phyloP scores from a whole-genome alignment of 306 rosid genomes.

The Prunus kanzakura region DNA sequence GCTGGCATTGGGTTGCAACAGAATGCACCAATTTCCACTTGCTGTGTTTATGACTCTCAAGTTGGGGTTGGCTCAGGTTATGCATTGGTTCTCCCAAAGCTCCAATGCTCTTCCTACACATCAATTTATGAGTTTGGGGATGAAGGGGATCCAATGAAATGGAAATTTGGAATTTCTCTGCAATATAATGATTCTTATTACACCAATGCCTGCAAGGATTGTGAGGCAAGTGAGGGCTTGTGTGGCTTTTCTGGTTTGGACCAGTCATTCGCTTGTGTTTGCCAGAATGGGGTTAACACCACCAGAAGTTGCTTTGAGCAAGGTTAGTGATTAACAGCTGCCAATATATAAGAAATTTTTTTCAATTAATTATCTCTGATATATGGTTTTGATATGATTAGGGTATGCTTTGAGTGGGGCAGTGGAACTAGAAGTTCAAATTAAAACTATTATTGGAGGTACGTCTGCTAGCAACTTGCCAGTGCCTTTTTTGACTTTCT shows the following conservation, averaged over 20 bases:
- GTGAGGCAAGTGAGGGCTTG: conserved; percentile 45
- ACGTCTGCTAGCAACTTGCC: conserved; percentile 7
- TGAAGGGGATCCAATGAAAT: conserved; percentile 51
- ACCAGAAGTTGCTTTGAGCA: conserved; percentile 38
- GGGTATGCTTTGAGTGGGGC: conserved; percentile 48
- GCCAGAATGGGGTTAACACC: conserved; percentile 39
- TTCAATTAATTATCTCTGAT: neutral
- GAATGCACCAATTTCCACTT: conserved; percentile 42
- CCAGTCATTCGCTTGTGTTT: conserved; percentile 44
- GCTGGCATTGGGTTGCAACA: conserved; percentile 39
- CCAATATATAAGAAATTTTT: neutral
- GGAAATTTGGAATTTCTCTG: conserved; percentile 49
- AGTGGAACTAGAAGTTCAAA: conserved; percentile 31
- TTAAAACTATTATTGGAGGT: conserved; percentile 40
- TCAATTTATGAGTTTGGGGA: conserved; percentile 51
- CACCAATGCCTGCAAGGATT: conserved; percentile 31
- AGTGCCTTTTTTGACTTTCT: conserved; percentile 14
- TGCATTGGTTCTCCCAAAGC: conserved; percentile 49
- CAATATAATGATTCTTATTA: conserved; percentile 44
- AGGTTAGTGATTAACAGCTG: conserved; percentile 30
- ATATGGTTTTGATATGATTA: conserved; percentile 13
- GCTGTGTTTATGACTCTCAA: conserved; percentile 53
- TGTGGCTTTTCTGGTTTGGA: conserved; percentile 44
- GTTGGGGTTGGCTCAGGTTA: conserved; percentile 32
- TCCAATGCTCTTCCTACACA: conserved; percentile 49